Evolutionary conservation across 331 rosid genomes (phyloP), one percentile per base, ranked within the genome.

Genomic region (Quercus lobata): DNA sequence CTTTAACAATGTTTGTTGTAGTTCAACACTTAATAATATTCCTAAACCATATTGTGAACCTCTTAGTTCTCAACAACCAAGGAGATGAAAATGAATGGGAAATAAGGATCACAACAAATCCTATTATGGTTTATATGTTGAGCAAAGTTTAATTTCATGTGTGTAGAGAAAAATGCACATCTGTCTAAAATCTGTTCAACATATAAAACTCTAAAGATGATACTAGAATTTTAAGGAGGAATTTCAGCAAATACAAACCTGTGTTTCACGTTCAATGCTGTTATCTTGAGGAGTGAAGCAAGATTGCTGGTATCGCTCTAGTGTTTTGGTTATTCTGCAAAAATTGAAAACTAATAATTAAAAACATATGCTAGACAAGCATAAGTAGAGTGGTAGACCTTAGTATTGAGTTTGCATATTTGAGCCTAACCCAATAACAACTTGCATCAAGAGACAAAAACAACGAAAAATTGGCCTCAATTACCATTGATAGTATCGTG

Each of bases 221-320:
- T 24, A 19, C 24, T 32, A 32, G n/a, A 25, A 52, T 32, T 5
- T n/a, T 7, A 37, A 30, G 41, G 14, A 12, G 56, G 7, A 57
- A 55, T 30, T 55, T 19, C 4, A 15, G 4, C 6, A 58, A 82
- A 81, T 4, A 6, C 46, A 18, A 53, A 92, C 97, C 97, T 92
- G 94, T 30, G 92, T 85, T 87, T 92, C 90, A 18, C 80, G 80
- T 72, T 91, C 90, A 52, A 78, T 46, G 18, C 65, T 58, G 52
- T 84, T 89, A 70, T 89, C 91, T 66, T 86, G 96, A 58, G 93
- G 86, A 81, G 83, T 78, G 77, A 87, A 84, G 78, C 86, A 83
- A 80, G 90, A 85, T 3, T 93, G 82, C 79, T 92, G 92, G 84
- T 92, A 94, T 68, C 97, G 87, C 75, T 94, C 97, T 73, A 94